A percentile compares a stretch with the other conserved stretches of the same genome.
phyloP scores from a whole-genome alignment of 2,329 filamentous ascomycete species.

The Ophiognomonia clavigignenti-juglandacearum region DNA sequence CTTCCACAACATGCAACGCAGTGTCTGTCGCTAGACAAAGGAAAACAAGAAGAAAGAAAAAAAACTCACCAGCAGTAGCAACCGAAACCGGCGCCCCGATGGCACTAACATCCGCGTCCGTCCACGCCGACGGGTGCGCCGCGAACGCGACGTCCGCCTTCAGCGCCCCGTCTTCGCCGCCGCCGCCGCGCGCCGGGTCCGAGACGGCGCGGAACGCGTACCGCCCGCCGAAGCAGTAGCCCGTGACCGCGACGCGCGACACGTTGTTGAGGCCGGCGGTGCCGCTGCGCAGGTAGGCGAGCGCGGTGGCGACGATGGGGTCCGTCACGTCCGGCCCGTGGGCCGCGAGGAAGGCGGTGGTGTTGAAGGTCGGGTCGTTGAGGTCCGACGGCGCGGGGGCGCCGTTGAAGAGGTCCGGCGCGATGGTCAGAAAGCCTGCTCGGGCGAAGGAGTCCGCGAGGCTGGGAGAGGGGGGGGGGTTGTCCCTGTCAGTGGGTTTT shows the following conservation, averaged over 20 bases:
- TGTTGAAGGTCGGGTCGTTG: conserved; percentile 22
- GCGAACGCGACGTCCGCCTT: conserved; percentile 12
- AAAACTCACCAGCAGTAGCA: conserved; percentile 7
- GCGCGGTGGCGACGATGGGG: neutral
- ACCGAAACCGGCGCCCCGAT: conserved; percentile 4
- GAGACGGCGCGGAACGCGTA: conserved; percentile 13
- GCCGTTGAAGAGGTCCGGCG: conserved; percentile 30
- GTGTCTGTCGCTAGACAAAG: too few relatives aligned
- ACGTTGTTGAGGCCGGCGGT: too few relatives aligned
- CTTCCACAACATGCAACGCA: too few relatives aligned
- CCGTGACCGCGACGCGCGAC: conserved; percentile 4
- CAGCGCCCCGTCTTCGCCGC: too few relatives aligned
- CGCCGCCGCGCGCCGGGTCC: too few relatives aligned
- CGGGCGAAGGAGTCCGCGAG: conserved; percentile 31
- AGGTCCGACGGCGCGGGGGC: conserved; percentile 27
- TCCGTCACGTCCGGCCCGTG: conserved; percentile 8
- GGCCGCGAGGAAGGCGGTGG: conserved; percentile 19
- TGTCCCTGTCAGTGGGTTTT: too few relatives aligned
- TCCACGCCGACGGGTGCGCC: conserved; percentile 4
- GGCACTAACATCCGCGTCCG: conserved; percentile 2
- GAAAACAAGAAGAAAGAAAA: too few relatives aligned
- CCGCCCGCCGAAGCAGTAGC: conserved; percentile 11
- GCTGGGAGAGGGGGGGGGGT: too few relatives aligned
- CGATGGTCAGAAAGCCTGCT: conserved; percentile 29
- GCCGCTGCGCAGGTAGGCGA: conserved; percentile 4